Evolutionary conservation across 495 filamentous ascomycete genomes (phyloP), one percentile per base, ranked within the genome.

Genomic region (Lasiosphaeriaceae sp.): DNA sequence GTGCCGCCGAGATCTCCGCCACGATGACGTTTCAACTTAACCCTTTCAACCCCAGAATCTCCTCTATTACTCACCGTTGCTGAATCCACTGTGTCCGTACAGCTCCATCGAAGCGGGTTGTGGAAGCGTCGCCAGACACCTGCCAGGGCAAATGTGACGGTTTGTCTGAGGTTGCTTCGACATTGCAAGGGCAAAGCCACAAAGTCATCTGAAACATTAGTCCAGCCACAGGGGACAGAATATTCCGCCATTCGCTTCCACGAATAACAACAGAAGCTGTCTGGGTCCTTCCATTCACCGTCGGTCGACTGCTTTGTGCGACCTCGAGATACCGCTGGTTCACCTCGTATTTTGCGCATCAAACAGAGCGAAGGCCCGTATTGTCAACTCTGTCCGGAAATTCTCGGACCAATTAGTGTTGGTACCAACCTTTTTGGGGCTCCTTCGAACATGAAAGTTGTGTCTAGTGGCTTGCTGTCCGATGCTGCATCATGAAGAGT

Each of bases 241-340:
- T 31, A 31, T 31, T 31, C 26, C 26, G 26, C 26, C 9, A 31
- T 31, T 9, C 26, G 26, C 26, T 31, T 31, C 26, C 26, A 31
- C 26, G 26, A 31, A 31, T 31, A 4, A 9, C 26, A 31, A 9
- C 26, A 31, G 26, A 9, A 3, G 26, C 3, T 31, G 26, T 9
- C 26, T 31, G 4, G 9, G n/a, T n/a, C 26, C 3, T 31, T 4
- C 26, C 3, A 3, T 31, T 4, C 26, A 56, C 48, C 31, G 21
- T 31, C 48, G 21, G 55, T 52, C 37, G 35, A 34, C 26, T 31
- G 26, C 26, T 31, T 31, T 31, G 26, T 31, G 26, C 26, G 26
- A 31, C 55, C 35, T 57, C 55, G 55, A 57, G 55, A 57, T 57
- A 46, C 55, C 34, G 47, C 55, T 50, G 41, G 4, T 31, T 31